Percentiles rank a stretch among this genome's conserved stretches.
Conservation (phyloP, 2,329 filamentous ascomycete genomes). For the Chrysoporthe deuterocubensis region DNA sequence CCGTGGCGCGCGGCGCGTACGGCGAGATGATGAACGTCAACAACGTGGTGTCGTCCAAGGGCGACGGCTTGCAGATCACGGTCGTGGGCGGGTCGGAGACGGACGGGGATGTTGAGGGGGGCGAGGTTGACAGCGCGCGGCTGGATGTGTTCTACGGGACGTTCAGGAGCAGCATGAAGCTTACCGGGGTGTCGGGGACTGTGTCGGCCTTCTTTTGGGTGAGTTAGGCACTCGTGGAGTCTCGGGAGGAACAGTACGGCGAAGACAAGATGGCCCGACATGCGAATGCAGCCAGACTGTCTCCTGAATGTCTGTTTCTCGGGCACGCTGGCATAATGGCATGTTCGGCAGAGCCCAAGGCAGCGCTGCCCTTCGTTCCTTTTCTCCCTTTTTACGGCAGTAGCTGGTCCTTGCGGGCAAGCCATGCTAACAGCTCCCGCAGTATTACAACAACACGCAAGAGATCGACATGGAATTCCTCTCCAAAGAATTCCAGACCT, state of each 20-base stretch:
- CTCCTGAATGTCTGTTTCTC: not conserved
- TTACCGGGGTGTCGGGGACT: constrained; percentile 65
- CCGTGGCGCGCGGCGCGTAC: constrained; percentile 63
- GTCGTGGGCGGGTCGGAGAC: constrained; percentile 47
- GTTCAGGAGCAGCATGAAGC: constrained; percentile 69
- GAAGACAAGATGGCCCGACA: not conserved
- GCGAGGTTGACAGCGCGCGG: constrained; percentile 66
- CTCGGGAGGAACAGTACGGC: not conserved
- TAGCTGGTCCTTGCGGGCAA: not conserved
- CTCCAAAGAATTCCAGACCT: constrained; percentile 63
- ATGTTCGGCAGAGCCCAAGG: not conserved
- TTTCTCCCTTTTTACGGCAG: not conserved
- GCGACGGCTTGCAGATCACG: constrained; percentile 59
- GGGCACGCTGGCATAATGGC: not conserved
- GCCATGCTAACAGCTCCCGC: constrained; percentile 24
- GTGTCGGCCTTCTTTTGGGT: constrained; percentile 84
- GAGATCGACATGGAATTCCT: constrained; percentile 85
- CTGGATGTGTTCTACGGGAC: constrained; percentile 71
- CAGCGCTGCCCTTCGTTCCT: not conserved
- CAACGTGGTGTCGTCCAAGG: constrained; percentile 60
- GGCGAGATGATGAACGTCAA: constrained; percentile 64
- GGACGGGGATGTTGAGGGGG: constrained; percentile 60
- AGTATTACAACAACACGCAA: constrained; percentile 80
- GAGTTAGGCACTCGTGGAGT: constrained; percentile 31
- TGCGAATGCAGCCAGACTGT: no score